Conservation (phyloP, 768 basidiomycete species). For the Trametes sanguinea region DNA sequence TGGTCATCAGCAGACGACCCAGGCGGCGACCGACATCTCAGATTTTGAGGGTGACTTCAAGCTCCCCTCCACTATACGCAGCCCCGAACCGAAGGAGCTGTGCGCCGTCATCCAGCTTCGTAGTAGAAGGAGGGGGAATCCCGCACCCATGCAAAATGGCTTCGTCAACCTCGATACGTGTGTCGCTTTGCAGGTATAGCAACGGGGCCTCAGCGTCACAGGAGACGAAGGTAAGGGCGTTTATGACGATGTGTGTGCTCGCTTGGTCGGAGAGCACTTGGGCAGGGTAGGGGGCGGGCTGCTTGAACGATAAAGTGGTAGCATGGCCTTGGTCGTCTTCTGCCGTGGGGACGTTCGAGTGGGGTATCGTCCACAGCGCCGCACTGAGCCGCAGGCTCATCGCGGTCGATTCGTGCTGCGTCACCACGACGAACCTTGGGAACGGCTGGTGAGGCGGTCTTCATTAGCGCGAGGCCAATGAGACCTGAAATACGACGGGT, state of each 20-base stretch:
- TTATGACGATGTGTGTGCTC: no score
- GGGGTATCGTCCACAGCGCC: no score
- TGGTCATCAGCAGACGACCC: not conserved
- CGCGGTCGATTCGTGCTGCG: not conserved
- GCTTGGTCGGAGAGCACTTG: no score
- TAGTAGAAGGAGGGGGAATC: not conserved
- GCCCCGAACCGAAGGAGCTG: not conserved
- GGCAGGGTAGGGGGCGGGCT: no score
- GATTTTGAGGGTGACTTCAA: constrained; percentile 6
- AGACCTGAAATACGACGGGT: constrained; percentile 11
- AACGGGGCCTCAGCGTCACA: not conserved
- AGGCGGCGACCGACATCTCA: not conserved
- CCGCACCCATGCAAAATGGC: not conserved
- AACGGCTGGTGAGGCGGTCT: constrained; percentile 1
- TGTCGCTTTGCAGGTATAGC: not conserved
- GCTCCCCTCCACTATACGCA: not conserved
- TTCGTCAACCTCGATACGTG: not conserved
- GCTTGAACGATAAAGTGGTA: no score
- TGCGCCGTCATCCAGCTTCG: not conserved
- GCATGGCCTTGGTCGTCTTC: no score
- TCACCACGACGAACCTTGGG: not conserved
- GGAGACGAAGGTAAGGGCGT: not conserved
- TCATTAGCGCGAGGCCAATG: constrained; percentile 7
- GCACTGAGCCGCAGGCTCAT: no score
- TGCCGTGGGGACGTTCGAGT: no score